These are phyloP conservation scores for Fraxinus quadrangulata DNA, from an alignment of 257 asterid genomes.

Conservation along the genomic window DNA sequence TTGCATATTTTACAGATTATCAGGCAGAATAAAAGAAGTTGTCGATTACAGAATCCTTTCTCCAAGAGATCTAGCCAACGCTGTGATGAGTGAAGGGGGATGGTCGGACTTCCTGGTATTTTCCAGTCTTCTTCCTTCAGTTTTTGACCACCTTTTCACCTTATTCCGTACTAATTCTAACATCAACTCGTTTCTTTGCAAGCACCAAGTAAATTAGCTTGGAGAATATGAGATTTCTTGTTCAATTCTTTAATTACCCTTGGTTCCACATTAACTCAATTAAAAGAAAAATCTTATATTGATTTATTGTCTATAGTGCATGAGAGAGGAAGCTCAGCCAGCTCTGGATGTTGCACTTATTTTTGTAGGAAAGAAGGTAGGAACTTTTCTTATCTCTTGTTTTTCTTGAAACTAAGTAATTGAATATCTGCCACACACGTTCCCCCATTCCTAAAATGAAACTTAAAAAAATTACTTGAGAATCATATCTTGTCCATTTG, in stretches of 20 bases:
- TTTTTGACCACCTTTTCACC: conserved; percentile 9
- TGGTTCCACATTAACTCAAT: conserved; percentile 22
- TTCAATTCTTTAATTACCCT: neutral
- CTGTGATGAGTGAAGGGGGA: conserved; percentile 80
- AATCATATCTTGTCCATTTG: conserved; percentile 16
- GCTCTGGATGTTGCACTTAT: conserved; percentile 70
- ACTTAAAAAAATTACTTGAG: conserved; percentile 10
- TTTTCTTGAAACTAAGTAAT: conserved; percentile 5
- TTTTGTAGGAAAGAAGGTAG: conserved; percentile 85
- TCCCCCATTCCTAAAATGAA: neutral
- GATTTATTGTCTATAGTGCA: conserved; percentile 62
- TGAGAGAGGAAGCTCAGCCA: conserved; percentile 50
- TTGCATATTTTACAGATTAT: conserved; percentile 31
- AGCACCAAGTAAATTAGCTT: conserved; percentile 2
- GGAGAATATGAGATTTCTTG: neutral
- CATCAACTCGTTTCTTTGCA: conserved; percentile 13
- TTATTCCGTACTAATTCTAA: conserved; percentile 11
- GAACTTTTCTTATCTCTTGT: conserved; percentile 12
- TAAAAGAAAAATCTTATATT: conserved; percentile 18
- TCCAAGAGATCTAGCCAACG: conserved; percentile 74
- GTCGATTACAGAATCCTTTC: conserved; percentile 74
- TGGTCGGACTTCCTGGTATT: conserved; percentile 82
- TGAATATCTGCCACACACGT: conserved; percentile 2
- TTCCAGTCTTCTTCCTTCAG: conserved; percentile 14
- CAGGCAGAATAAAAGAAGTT: conserved; percentile 51